Conservation (phyloP, 2,329 filamentous ascomycete genomes). For the Beauveria rudraprayagi region DNA sequence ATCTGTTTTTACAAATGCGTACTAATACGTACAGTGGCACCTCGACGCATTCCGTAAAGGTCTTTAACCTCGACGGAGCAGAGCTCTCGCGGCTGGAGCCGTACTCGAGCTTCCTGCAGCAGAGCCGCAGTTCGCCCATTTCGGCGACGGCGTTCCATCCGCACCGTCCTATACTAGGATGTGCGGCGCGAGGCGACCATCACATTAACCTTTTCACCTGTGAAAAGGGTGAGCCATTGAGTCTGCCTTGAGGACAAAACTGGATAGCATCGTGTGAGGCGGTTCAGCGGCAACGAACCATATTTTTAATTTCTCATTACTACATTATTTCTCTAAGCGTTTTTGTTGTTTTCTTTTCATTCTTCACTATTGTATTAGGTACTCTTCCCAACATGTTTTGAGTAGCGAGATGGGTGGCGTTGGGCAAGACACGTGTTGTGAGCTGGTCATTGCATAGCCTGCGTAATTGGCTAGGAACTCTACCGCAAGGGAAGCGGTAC, state of each 20-base stretch:
- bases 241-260: not conserved
- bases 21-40: constrained; percentile 56
- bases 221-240: constrained; percentile 36
- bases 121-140: constrained; percentile 74
- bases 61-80: constrained; percentile 80
- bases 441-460: not conserved
- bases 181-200: constrained; percentile 76
- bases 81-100: constrained; percentile 80
- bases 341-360: not conserved
- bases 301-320: not conserved
- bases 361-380: not conserved
- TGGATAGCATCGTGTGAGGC: not conserved
- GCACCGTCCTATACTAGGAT: constrained; percentile 84
- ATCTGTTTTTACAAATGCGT: not conserved
- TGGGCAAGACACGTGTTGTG: constrained; percentile 1
- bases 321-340: not conserved
- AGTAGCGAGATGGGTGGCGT: constrained; percentile 8
- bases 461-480: constrained; percentile 2
- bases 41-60: constrained; percentile 77
- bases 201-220: constrained; percentile 86
- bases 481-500: constrained; percentile 1
- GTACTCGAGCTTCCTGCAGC: constrained; percentile 79
- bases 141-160: constrained; percentile 91
- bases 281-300: not conserved
- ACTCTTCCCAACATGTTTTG: not conserved